Evolutionary conservation across 305 asterid species (phyloP), one percentile per base, ranked within the genome.

Genomic region (Fraxinus sp.): DNA sequence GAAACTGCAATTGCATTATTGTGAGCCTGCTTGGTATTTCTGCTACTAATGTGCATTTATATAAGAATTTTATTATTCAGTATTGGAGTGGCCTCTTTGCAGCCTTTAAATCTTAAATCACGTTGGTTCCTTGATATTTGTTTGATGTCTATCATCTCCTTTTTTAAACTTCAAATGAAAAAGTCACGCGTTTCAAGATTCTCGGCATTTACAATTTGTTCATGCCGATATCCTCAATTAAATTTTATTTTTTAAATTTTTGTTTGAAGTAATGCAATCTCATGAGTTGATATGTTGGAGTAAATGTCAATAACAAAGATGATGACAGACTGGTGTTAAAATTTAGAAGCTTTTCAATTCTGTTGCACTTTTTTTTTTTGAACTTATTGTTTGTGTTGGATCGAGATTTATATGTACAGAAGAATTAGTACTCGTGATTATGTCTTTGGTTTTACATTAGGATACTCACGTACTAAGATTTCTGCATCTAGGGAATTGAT

Each of bases 401-500:
- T 78, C 39, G 75, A 66, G 78, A 71, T 78, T 83, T 49, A 73
- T 64, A 8, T 46, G 52, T 72, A 28, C 84, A 46, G 81, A 78
- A 76, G 72, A 59, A 82, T 74, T 44, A 32, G 39, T 77, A 28
- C 49, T 77, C 39, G 26, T 76, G 79, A 75, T 62, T 78, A 71
- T 68, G 55, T 80, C 52, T 82, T 28, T 75, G 82, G 75, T 76
- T 74, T 79, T 81, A 39, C 82, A 75, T 79, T 49, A 79, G 71
- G 85, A 85, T 82, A 83, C 90, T 89, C 78, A 90, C 78, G 73
- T 74, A 79, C 80, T 87, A 62, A 83, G 71, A 76, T 85, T 79
- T 82, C 73, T 87, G 82, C 84, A 80, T 85, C 75, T 68, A 94
- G 98, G 99, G 99, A 79, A 96, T 96, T 83, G 99, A 91, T 88